phyloP scores from a whole-genome alignment of 2,329 filamentous ascomycete genomes.

The Epichloe typhina region DNA sequence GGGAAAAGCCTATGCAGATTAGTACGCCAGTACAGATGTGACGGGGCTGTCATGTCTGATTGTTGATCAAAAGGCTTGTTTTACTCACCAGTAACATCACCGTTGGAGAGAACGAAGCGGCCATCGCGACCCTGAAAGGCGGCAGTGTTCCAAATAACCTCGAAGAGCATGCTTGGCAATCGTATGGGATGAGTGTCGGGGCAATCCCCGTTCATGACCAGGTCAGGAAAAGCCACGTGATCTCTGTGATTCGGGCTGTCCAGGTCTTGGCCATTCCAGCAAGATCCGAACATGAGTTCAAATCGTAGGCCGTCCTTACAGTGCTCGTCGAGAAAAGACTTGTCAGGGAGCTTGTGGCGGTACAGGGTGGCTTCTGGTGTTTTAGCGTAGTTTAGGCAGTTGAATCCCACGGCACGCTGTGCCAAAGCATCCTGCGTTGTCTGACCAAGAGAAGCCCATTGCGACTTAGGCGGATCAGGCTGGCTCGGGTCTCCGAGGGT shows the following conservation, averaged over 20 bases:
- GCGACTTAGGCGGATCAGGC: conserved; percentile 51
- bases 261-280: conserved; percentile 61
- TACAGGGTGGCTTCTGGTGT: conserved; percentile 59
- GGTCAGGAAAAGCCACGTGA: conserved; percentile 66
- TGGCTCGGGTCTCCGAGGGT: conserved; percentile 52
- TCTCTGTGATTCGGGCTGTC: conserved; percentile 42
- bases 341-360: conserved; percentile 71
- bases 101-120: conserved; percentile 63
- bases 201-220: conserved; percentile 65
- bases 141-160: conserved; percentile 71
- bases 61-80: neutral
- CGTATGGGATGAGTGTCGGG: conserved; percentile 55
- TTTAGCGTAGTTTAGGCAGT: conserved; percentile 73
- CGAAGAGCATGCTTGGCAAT: conserved; percentile 65
- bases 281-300: conserved; percentile 80
- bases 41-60: neutral
- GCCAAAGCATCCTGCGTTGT: conserved; percentile 54
- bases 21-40: neutral
- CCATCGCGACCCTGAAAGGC: conserved; percentile 50
- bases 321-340: conserved; percentile 65
- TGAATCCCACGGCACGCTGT: conserved; percentile 84
- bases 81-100: conserved; percentile 55
- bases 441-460: conserved; percentile 51
- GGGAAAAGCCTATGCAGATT: conserved; percentile 46
- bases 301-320: conserved; percentile 72